These are phyloP conservation scores for Paraphoma sp. DNA, from an alignment of 2,329 filamentous ascomycete species.

Conservation along the genomic window DNA sequence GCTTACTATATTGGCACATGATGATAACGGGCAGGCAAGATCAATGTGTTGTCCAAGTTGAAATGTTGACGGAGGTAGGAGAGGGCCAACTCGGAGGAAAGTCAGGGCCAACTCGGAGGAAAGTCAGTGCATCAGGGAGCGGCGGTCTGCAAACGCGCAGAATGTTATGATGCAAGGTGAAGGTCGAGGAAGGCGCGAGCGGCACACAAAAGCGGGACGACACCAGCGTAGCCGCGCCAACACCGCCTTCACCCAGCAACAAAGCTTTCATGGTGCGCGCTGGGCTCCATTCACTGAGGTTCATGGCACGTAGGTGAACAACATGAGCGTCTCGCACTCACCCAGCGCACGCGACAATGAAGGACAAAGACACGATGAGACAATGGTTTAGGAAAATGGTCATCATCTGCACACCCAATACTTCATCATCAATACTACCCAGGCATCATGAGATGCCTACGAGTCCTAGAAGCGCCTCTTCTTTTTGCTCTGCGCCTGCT, in stretches of 20 bases:
- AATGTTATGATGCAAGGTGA: conserved; percentile 4
- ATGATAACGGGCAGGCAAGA: conserved; percentile 13
- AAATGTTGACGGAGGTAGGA: conserved; percentile 4
- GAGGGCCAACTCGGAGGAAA: neutral
- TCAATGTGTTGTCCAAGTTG: conserved; percentile 8
- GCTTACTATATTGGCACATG: conserved; percentile 44
- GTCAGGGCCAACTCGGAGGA: neutral
- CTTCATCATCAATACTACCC: too few relatives aligned
- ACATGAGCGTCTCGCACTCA: too few relatives aligned
- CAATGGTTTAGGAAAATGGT: neutral
- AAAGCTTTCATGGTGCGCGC: neutral
- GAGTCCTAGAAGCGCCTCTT: conserved; percentile 40
- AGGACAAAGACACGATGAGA: neutral
- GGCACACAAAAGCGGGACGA: too few relatives aligned
- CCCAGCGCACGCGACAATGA: too few relatives aligned
- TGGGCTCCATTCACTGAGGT: neutral
- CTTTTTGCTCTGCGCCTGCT: conserved; percentile 49
- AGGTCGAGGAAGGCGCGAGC: neutral
- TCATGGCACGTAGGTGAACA: neutral
- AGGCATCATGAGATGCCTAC: too few relatives aligned
- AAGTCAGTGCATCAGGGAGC: neutral
- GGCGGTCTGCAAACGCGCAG: conserved; percentile 7
- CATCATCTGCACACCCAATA: neutral
- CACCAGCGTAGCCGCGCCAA: too few relatives aligned
- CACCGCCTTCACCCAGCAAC: too few relatives aligned